Conservation (phyloP, 768 basidiomycete genomes). For the Tremella mesenterica region DNA sequence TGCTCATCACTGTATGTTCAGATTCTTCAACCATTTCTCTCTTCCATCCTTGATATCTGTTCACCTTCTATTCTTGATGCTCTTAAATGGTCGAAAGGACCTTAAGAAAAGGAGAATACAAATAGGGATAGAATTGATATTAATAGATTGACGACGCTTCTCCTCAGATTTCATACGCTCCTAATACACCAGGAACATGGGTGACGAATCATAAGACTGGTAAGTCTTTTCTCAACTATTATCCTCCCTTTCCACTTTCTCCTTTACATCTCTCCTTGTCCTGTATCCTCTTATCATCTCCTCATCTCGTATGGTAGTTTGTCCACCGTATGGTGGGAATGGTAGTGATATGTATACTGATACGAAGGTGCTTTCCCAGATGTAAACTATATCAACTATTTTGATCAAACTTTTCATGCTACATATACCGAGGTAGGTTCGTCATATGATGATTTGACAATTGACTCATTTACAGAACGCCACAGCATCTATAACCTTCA, state of each 20-base stretch:
- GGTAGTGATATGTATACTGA: neutral
- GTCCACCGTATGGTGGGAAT: neutral
- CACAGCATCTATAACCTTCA: slow-evolving; percentile 11
- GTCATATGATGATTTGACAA: too few species aligned
- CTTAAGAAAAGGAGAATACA: too few species aligned
- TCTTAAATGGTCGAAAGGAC: too few species aligned
- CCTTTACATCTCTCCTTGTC: too few species aligned
- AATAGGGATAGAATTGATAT: too few species aligned
- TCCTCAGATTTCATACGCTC: neutral
- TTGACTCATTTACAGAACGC: neutral
- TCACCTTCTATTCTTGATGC: too few species aligned
- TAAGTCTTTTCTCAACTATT: too few species aligned
- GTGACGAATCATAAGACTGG: neutral
- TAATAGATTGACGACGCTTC: neutral
- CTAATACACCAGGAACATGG: neutral
- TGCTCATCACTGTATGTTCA: too few species aligned
- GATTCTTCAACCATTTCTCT: too few species aligned
- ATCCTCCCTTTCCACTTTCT: too few species aligned
- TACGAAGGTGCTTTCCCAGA: neutral
- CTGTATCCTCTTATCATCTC: too few species aligned
- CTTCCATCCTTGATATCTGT: too few species aligned
- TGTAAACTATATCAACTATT: neutral
- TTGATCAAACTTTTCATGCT: neutral
- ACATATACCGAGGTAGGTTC: neutral
- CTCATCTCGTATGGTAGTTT: neutral